Base-by-base conservation (phyloP, 1,139 yeast genomes). In the Suhomyces choctaworum region DNA sequence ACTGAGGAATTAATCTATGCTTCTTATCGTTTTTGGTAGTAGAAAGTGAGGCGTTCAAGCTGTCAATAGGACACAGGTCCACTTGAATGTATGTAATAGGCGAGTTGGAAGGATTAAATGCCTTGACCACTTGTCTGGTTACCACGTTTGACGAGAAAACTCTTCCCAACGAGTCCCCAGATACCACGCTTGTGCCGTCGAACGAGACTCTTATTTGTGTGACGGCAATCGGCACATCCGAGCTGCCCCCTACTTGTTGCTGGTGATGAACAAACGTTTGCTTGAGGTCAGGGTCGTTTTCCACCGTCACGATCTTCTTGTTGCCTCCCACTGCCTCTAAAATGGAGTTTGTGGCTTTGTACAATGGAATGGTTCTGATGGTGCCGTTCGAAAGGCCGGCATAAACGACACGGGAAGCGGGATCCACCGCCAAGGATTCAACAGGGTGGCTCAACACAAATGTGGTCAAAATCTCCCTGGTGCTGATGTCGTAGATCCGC, bases 401-500 rank as follows among this genome's bases (percentile, higher is more conserved):
- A 55, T 85, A 92, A 1, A 85, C 43, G 1, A 80, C 73, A 46
- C 97, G 70, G 50, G 82, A 88, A 1, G 92, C 87, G 1, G 95
- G 90, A 56, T 92, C 98, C n/a, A 76, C 63, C 0, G 80, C 71
- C 12, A 92, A 44, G 14, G 83, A 65, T 15, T 74, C 73, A 8
- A 86, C 73, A 0, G 84, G 71, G 17, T 60, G 54, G 2, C 82
- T 77, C 25, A 84, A 62, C 9, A 90, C 82, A 53, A 87, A 80
- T 0, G 96, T 87, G 8, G 90, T 74, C 14, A 85, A 60, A 25
- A 82, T 63, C 23, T 62, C 58, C 35, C 60, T 64, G 23, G 70
- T 57, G 20, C 53, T 34, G 14, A 82, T 49, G 46, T 77, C 76
- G 56, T 82, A 83, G 24, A 82, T 69, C 47, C 95, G 67, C 29